Evolutionary conservation across 2,329 filamentous ascomycete species (phyloP).

Genomic region (Myriosclerotinia scirpicola): DNA sequence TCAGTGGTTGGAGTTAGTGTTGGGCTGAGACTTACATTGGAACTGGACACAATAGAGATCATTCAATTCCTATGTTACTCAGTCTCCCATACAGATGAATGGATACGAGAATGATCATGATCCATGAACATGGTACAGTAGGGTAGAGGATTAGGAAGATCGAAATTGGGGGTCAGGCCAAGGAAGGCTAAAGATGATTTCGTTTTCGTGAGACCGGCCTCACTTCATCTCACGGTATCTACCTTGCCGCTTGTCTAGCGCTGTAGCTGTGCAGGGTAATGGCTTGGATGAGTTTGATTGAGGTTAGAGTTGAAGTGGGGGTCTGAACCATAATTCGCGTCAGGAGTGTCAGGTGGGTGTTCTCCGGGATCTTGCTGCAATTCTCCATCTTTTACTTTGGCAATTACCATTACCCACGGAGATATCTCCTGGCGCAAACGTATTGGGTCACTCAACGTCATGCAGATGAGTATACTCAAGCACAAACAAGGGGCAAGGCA

Average conservation of each 20-base stretch:
- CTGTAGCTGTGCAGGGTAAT: constrained; percentile 9
- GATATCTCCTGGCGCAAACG: constrained; percentile 14
- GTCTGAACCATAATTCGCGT: constrained; percentile 14
- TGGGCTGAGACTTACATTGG: constrained; percentile 11
- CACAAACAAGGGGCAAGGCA: constrained; percentile 3
- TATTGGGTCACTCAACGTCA: constrained; percentile 1
- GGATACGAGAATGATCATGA: constrained; percentile 10
- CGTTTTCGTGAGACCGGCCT: constrained; percentile 21
- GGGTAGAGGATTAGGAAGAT: not conserved
- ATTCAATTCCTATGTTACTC: constrained; percentile 13
- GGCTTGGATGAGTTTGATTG: not conserved
- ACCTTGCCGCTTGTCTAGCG: constrained; percentile 14
- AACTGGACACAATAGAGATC: constrained; percentile 1
- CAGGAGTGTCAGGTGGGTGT: constrained; percentile 20
- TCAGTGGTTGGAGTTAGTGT: not conserved
- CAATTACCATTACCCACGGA: constrained; percentile 13
- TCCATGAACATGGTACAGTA: not conserved
- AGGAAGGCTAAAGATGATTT: constrained; percentile 15
- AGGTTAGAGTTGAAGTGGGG: constrained; percentile 3
- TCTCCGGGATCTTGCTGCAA: constrained; percentile 15
- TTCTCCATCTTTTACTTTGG: not conserved
- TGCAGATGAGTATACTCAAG: not conserved
- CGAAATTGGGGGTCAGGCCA: constrained; percentile 13
- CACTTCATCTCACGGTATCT: constrained; percentile 3
- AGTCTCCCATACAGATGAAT: constrained; percentile 5